A percentile compares a stretch with the other conserved stretches of the same genome.
phyloP scores from a whole-genome alignment of 768 basidiomycete species.

The Psilocybe cyanescens region DNA sequence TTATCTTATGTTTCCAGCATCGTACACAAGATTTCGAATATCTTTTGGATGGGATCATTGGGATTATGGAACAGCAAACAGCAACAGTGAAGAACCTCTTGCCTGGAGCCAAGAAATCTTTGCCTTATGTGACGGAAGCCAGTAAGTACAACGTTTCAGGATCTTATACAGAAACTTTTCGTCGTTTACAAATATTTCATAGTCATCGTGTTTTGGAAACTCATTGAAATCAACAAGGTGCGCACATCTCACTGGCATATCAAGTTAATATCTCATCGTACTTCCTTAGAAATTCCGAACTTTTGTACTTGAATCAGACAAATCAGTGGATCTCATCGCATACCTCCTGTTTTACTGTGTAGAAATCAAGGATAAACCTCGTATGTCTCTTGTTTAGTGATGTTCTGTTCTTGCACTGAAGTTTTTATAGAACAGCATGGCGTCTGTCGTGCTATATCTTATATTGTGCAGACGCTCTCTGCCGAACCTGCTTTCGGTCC shows the following conservation, averaged over 20 bases:
- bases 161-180: slow-evolving; percentile 9
- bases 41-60: slow-evolving; percentile 72
- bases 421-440: slow-evolving; percentile 79
- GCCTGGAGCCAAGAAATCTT: slow-evolving; percentile 83
- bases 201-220: slow-evolving; percentile 90
- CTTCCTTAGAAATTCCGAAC: slow-evolving; percentile 80
- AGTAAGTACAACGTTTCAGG: slow-evolving; percentile 49
- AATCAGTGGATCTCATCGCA: slow-evolving; percentile 74
- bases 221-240: slow-evolving; percentile 93
- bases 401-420: slow-evolving; percentile 10
- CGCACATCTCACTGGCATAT: background rate
- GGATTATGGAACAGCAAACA: slow-evolving; percentile 76
- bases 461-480: slow-evolving; percentile 90
- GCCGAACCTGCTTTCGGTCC: slow-evolving; percentile 79
- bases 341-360: slow-evolving; percentile 82
- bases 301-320: slow-evolving; percentile 82
- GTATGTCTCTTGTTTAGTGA: slow-evolving; percentile 46
- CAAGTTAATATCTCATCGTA: background rate
- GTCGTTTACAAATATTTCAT: background rate
- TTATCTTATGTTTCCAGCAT: slow-evolving; percentile 56
- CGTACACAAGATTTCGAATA: slow-evolving; percentile 89
- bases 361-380: slow-evolving; percentile 92
- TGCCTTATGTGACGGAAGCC: slow-evolving; percentile 83
- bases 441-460: slow-evolving; percentile 85
- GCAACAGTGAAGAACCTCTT: slow-evolving; percentile 73